phyloP scores from a whole-genome alignment of 78 protist genomes.

The Dictyostelium citrinum region DNA sequence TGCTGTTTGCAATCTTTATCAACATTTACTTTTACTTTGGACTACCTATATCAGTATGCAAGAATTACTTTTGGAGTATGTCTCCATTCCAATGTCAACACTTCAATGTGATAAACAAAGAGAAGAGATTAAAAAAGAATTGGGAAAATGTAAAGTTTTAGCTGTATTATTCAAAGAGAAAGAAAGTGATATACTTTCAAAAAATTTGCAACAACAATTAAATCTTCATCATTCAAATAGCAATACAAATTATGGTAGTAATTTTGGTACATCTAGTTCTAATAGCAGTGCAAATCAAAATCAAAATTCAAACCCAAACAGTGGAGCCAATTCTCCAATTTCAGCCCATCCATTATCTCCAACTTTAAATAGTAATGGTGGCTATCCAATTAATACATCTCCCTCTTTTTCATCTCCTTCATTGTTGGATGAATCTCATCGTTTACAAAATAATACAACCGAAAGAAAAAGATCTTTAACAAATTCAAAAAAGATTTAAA shows the following conservation, averaged over 20 bases:
- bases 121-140: constrained; percentile 60
- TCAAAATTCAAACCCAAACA: neutral
- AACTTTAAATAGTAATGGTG: neutral
- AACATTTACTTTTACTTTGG: constrained; percentile 50
- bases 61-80: constrained; percentile 32
- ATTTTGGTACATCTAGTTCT: neutral
- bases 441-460: neutral
- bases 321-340: neutral
- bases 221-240: neutral
- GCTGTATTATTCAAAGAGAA: constrained; percentile 64
- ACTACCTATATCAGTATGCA: constrained; percentile 19
- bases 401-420: constrained; percentile 62
- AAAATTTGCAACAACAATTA: constrained; percentile 14
- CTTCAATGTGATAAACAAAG: constrained; percentile 45
- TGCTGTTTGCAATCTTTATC: constrained; percentile 56
- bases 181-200: constrained; percentile 33
- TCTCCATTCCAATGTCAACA: neutral
- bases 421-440: constrained; percentile 49
- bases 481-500: neutral
- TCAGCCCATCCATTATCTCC: constrained; percentile 2
- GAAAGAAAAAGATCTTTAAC: constrained; percentile 54
- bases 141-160: constrained; percentile 63
- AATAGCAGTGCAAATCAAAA: neutral
- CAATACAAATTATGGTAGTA: neutral
- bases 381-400: constrained; percentile 7